A percentile compares a stretch with the other conserved stretches of the same genome.
Conservation (phyloP, 257 asterid genomes). For the Ophiorrhiza pumila region DNA sequence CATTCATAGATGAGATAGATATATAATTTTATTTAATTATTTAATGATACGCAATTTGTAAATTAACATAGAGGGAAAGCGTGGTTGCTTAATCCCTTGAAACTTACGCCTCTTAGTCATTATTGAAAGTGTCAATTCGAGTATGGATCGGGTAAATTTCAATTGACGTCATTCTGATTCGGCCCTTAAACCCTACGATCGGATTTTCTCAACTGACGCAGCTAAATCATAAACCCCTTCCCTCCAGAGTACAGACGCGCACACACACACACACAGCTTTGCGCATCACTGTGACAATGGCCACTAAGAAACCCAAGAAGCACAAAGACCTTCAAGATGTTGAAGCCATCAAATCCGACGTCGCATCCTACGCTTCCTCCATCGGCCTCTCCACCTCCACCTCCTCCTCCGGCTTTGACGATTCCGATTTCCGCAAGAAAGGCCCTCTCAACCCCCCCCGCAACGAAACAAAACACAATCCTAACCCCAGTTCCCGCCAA, state of each 20-base stretch:
- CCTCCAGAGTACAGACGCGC: no score
- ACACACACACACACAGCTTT: no score
- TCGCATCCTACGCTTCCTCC: conserved; percentile 83
- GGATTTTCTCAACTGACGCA: neutral
- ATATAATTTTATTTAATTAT: no score
- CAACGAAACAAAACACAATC: neutral
- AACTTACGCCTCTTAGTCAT: no score
- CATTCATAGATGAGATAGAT: no score
- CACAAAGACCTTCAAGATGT: conserved; percentile 34
- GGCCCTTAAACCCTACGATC: neutral
- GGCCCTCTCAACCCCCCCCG: conserved; percentile 39
- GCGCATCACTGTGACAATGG: conserved; percentile 8
- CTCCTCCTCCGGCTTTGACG: conserved; percentile 71
- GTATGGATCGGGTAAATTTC: neutral
- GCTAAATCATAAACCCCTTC: neutral
- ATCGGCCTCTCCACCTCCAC: conserved; percentile 55
- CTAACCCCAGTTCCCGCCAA: neutral
- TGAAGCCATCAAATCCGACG: conserved; percentile 49
- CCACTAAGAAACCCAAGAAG: conserved; percentile 26
- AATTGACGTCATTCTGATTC: neutral
- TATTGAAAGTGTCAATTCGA: neutral
- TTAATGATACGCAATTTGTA: no score
- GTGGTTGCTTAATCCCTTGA: no score
- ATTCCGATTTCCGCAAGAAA: conserved; percentile 77
- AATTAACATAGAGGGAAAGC: no score